Evolutionary conservation across 352 stramenopile genomes (phyloP).

Genomic region (Poterioochromonas sp.): DNA sequence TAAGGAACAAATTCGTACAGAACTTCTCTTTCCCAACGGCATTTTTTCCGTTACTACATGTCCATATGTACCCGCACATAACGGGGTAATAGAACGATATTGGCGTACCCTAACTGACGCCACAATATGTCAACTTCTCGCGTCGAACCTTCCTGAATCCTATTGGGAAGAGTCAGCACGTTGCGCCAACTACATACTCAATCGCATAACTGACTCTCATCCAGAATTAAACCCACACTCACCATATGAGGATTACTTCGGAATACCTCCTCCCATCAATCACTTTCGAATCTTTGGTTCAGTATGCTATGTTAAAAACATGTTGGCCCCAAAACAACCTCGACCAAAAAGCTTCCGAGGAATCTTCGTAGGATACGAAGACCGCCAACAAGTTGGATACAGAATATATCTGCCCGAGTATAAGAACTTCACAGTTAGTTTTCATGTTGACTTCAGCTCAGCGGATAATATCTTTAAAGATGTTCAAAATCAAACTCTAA

Average conservation of each 20-base stretch:
- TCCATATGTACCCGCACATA: constrained; percentile 22
- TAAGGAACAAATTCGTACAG: constrained; percentile 5
- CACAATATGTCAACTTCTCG: constrained; percentile 24
- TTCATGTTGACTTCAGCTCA: background rate
- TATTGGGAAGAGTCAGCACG: constrained; percentile 20
- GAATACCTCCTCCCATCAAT: constrained; percentile 11
- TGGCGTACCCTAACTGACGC: constrained; percentile 1
- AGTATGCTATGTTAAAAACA: constrained; percentile 21
- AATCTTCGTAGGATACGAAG: constrained; percentile 23
- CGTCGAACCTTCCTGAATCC: constrained; percentile 17
- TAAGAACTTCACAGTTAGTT: constrained; percentile 13
- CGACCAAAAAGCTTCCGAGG: constrained; percentile 14
- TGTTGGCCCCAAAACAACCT: constrained; percentile 8
- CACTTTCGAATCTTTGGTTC: constrained; percentile 29
- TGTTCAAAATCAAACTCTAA: constrained; percentile 6
- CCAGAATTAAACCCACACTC: constrained; percentile 4
- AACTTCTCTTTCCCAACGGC: constrained; percentile 11
- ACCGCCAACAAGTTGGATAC: constrained; percentile 13
- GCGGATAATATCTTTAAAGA: constrained; percentile 2
- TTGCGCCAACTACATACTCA: constrained; percentile 10
- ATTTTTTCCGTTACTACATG: constrained; percentile 24
- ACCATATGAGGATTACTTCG: constrained; percentile 24
- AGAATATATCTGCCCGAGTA: constrained; percentile 18
- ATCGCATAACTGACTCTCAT: background rate
- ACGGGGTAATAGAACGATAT: constrained; percentile 12